Evolutionary conservation across 2,329 filamentous ascomycete genomes (phyloP), one percentile per base, ranked within the genome.

Genomic region (Xylaria sp.): DNA sequence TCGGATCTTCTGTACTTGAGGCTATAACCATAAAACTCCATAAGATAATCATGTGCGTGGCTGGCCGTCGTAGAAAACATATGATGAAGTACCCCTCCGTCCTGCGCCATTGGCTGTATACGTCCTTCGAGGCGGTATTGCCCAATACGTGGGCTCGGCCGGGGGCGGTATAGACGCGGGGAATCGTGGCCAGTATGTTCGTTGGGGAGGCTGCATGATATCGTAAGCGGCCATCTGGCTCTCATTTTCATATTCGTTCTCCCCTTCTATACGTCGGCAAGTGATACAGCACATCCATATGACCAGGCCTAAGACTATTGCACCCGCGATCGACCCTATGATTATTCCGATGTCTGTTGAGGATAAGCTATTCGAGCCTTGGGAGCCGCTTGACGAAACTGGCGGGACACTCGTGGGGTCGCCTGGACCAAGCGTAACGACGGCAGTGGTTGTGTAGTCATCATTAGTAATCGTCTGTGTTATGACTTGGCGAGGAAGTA

Each of bases 401-500:
- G 54, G 51, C 0, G 69, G 66, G 6, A 65, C 33, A 5, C 61
- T 71, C 47, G 69, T 58, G 5, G 72, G 69, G 20, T 58, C 54
- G 44, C 72, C 73, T 3, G 69, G 69, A 29, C 73, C 73, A 9
- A 77, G 74, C 3, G 74, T 76, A 15, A 77, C 72, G 20, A 76
- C 22, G 6, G 75, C 72, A 2, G 75, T 77, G 25, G 67, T 71
- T 4, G 72, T 75, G 22, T 69, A 69, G 59, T 73, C 74, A 31
- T 69, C 66, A 50, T 74, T 71, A 5, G 72, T 75, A 55, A 77
- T 71, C 5, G 73, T 75, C 64, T 78, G 76, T 2, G 75, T 76
- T 44, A 77, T 72, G 49, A 75, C 63, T 59, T 76, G 75, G 47
- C 72, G 74, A 60, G 60, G 56, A 11, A 66, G 27, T 25, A 72